Evolutionary conservation across 2,329 filamentous ascomycete species (phyloP), one percentile per base, ranked within the genome.

Genomic region (Ascochyta koolunga): DNA sequence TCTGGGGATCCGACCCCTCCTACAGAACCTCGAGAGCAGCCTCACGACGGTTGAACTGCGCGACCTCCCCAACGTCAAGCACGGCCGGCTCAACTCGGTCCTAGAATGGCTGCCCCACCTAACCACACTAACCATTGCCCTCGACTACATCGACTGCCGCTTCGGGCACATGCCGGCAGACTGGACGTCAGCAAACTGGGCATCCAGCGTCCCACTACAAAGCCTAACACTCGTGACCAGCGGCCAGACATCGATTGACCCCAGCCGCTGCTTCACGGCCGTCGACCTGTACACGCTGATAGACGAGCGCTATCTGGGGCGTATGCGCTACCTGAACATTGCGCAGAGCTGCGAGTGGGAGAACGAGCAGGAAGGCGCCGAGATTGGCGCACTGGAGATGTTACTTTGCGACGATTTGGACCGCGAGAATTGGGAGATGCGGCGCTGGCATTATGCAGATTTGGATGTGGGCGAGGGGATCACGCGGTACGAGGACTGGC

Each of bases 91-190:
- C 5, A 78, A 81, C 55, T 56, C 61, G 15, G 65, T 81, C 0
- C 65, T 81, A 1, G 60, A 69, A 27, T 68, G 77, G 54, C 71
- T 78, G 4, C 78, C 79, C 0, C 60, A 71, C 5, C 63, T 81
- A 2, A 64, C 64, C 2, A 56, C 59, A 19, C 73, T 82, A 1
- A 77, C 73, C 56, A 68, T 81, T 38, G 75, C 77, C 19, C 69
- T 79, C 9, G 79, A 81, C 56, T 81, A 80, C 65, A 77, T 82
- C 45, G 65, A 77, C 70, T 60, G 68, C 8, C 56, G 76, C 36
- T 78, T 80, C 59, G 76, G 62, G 4, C 41, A 60, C 24, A 59
- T 65, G 55, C 68, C 68, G 0, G 3, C 21, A 0, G 55, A 55
- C 18, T 71, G 64, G 44, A 32, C 44, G 0, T 37, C 61, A 0